Evolutionary conservation across 768 basidiomycete species (phyloP).

Genomic region (Rhodotorula graminis): DNA sequence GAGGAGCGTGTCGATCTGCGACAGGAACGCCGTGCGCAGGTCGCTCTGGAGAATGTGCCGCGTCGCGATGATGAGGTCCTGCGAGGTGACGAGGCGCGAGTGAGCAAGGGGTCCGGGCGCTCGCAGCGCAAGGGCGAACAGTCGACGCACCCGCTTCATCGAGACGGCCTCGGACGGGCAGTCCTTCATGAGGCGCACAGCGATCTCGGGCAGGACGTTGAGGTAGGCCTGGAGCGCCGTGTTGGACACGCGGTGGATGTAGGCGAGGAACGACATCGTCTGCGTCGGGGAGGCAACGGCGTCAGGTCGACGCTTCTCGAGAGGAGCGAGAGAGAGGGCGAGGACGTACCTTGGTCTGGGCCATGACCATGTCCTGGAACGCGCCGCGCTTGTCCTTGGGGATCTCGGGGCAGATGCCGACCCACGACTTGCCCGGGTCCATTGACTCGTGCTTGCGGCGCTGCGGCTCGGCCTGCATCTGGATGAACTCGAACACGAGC

Average conservation of each 20-base stretch:
- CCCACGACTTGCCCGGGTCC: slow-evolving; percentile 35
- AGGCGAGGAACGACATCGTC: slow-evolving; percentile 89
- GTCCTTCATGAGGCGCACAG: slow-evolving; percentile 84
- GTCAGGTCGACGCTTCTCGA: neutral
- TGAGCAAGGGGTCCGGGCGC: neutral
- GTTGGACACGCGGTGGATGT: slow-evolving; percentile 68
- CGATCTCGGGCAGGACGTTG: slow-evolving; percentile 71
- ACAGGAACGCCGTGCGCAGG: slow-evolving; percentile 70
- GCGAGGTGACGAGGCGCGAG: neutral
- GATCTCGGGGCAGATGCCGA: slow-evolving; percentile 37
- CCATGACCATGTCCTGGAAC: slow-evolving; percentile 39
- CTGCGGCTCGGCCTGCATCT: slow-evolving; percentile 38
- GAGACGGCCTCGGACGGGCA: slow-evolving; percentile 79
- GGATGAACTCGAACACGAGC: slow-evolving; percentile 62
- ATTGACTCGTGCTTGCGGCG: slow-evolving; percentile 34
- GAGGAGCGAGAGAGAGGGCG: neutral
- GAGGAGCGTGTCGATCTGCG: slow-evolving; percentile 80
- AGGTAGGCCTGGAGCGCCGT: slow-evolving; percentile 68
- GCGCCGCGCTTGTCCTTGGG: slow-evolving; percentile 50
- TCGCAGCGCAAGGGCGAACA: neutral
- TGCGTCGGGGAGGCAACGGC: slow-evolving; percentile 43
- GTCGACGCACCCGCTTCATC: slow-evolving; percentile 64
- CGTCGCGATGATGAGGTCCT: slow-evolving; percentile 90
- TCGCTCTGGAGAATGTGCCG: slow-evolving; percentile 78
- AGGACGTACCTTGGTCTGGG: slow-evolving; percentile 73